Conservation (phyloP, 371 early-diverging fungal genomes). For the Circinella minor region DNA sequence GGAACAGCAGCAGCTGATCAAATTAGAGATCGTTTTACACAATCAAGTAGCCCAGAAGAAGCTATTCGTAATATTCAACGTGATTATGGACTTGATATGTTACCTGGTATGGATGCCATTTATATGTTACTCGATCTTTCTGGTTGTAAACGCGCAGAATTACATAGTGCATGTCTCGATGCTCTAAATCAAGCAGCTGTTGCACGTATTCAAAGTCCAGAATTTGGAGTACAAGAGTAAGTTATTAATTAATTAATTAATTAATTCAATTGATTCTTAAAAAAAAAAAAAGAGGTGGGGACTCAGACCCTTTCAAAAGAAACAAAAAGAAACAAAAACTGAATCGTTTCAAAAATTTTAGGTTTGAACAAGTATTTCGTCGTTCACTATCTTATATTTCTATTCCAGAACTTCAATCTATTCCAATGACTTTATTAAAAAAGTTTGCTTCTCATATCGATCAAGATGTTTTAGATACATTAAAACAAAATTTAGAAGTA, state of each 20-base stretch:
- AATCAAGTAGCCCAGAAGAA: conserved; percentile 43
- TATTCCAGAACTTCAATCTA: conserved; percentile 60
- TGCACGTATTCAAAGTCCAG: conserved; percentile 34
- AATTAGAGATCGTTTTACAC: conserved; percentile 26
- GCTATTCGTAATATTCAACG: conserved; percentile 44
- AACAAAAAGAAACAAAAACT: not conserved
- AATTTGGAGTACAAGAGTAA: conserved; percentile 56
- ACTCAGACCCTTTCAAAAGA: too few species aligned
- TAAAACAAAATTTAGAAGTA: conserved; percentile 49
- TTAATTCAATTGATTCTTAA: too few species aligned
- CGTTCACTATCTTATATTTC: conserved; percentile 61
- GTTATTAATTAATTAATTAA: not conserved
- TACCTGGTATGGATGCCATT: conserved; percentile 61
- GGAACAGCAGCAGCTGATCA: not conserved
- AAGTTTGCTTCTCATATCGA: conserved; percentile 58
- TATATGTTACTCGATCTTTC: conserved; percentile 67
- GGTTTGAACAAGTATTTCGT: conserved; percentile 53
- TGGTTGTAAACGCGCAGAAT: conserved; percentile 54
- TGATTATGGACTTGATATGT: conserved; percentile 38
- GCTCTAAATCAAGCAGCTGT: conserved; percentile 55
- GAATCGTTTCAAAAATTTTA: conserved; percentile 22
- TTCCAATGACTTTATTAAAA: conserved; percentile 66
- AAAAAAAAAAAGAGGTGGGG: too few species aligned
- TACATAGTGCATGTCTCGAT: conserved; percentile 61
- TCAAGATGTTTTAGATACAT: conserved; percentile 50